A percentile compares a stretch with the other conserved stretches of the same genome.
These are phyloP conservation scores for Capronia americana DNA, from an alignment of 2,329 filamentous ascomycete species.

Conservation along the genomic window DNA sequence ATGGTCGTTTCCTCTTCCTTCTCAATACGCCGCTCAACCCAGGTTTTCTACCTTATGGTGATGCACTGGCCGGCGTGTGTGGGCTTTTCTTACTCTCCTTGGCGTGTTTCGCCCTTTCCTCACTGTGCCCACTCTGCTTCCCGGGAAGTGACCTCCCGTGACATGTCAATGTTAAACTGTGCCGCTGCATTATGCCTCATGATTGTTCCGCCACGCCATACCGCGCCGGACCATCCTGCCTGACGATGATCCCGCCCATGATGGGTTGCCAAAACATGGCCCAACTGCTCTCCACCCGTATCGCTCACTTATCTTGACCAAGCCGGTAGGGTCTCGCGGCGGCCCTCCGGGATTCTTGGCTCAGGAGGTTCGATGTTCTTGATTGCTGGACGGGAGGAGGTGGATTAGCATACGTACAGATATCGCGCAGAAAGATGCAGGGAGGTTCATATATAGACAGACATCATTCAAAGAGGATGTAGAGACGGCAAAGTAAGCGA, in stretches of 20 bases:
- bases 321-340: constrained; percentile 18
- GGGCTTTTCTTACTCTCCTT: not conserved
- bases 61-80: not conserved
- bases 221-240: too few species aligned
- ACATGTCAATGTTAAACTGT: too few species aligned
- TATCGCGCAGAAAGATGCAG: not conserved
- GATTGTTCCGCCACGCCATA: too few species aligned
- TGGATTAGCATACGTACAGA: not conserved
- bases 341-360: constrained; percentile 27
- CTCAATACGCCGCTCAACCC: not conserved
- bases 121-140: too few species aligned
- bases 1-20: not conserved
- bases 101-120: not conserved
- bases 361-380: constrained; percentile 31
- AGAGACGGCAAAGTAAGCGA: not conserved
- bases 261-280: not conserved
- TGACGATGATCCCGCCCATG: not conserved
- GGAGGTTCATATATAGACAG: not conserved
- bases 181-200: too few species aligned
- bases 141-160: too few species aligned
- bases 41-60: not conserved
- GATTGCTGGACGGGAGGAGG: constrained; percentile 18
- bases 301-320: constrained; percentile 21
- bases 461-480: not conserved
- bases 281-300: not conserved